These are phyloP conservation scores for Monosporascus sp. DNA, from an alignment of 2,329 filamentous ascomycete species.

Conservation along the genomic window DNA sequence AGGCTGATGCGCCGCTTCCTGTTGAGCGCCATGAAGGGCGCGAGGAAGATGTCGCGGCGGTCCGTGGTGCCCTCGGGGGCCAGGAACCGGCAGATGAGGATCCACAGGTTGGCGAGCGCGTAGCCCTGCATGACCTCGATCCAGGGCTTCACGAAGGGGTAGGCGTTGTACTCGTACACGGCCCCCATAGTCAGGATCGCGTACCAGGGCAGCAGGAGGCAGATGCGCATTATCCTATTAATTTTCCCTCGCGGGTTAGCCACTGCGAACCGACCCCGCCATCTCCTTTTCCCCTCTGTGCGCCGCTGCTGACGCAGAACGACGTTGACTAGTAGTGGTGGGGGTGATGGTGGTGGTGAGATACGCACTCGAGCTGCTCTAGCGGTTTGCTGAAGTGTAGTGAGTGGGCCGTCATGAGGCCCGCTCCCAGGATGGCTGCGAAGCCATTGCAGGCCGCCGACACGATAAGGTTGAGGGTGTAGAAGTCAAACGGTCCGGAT, in stretches of 20 bases:
- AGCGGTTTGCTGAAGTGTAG: conserved; percentile 34
- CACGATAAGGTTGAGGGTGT: conserved; percentile 29
- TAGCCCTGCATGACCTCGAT: conserved; percentile 34
- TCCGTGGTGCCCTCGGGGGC: conserved; percentile 20
- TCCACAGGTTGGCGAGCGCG: conserved; percentile 37
- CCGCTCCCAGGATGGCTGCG: conserved; percentile 22
- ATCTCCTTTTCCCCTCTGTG: too few species aligned
- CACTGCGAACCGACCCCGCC: too few species aligned
- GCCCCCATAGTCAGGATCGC: conserved; percentile 16
- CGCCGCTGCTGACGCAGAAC: too few species aligned
- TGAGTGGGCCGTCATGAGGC: conserved; percentile 29
- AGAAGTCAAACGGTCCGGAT: conserved; percentile 11
- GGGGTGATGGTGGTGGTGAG: background rate
- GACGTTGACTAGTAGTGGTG: too few species aligned
- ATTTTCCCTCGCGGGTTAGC: too few species aligned
- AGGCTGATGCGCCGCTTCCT: background rate
- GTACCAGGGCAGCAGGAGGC: conserved; percentile 34
- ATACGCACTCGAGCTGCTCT: conserved; percentile 33
- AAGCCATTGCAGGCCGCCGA: conserved; percentile 29
- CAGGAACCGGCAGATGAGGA: conserved; percentile 37
- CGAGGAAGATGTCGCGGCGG: conserved; percentile 30
- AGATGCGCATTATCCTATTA: conserved; percentile 35
- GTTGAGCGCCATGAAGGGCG: conserved; percentile 24
- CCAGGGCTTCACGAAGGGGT: conserved; percentile 2
- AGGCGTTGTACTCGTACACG: too few species aligned